These are phyloP conservation scores for Oryza australiensis DNA, from an alignment of 176 grass and related monocot genomes.

Conservation along the genomic window DNA sequence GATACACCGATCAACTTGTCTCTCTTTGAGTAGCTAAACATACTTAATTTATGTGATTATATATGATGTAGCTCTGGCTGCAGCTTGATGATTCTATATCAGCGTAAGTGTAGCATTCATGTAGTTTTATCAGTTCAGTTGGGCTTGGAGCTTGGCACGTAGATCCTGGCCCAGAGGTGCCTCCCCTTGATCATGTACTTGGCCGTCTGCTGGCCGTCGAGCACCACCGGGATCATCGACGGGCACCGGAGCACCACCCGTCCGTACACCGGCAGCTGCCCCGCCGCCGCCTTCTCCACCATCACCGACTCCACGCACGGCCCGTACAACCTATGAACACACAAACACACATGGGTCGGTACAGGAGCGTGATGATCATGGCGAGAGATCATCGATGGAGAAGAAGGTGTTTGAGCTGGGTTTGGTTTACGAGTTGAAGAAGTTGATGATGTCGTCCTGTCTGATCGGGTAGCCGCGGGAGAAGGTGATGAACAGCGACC, in stretches of 20 bases:
- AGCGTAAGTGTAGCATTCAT: not conserved
- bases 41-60: not conserved
- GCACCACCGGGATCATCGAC: slow-evolving; percentile 51
- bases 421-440: slow-evolving; percentile 53
- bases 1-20: not conserved
- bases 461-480: slow-evolving; percentile 64
- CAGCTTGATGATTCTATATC: not conserved
- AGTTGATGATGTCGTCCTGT: slow-evolving; percentile 50
- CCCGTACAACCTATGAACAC: slow-evolving; percentile 41
- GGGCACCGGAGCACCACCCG: slow-evolving; percentile 48
- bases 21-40: not conserved
- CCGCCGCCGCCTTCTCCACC: slow-evolving; percentile 43
- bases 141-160: slow-evolving; percentile 39
- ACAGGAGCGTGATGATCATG: not conserved
- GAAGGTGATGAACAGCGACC: slow-evolving; percentile 77
- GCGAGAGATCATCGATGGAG: not conserved
- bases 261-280: slow-evolving; percentile 61
- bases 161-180: slow-evolving; percentile 80
- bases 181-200: slow-evolving; percentile 72
- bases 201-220: slow-evolving; percentile 48
- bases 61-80: not conserved
- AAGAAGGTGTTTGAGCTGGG: not conserved
- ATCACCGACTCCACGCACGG: slow-evolving; percentile 59
- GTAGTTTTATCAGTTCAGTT: not conserved
- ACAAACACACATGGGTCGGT: not conserved